Evolutionary conservation across 768 basidiomycete species (phyloP).

Genomic region (Ramaria sp.): DNA sequence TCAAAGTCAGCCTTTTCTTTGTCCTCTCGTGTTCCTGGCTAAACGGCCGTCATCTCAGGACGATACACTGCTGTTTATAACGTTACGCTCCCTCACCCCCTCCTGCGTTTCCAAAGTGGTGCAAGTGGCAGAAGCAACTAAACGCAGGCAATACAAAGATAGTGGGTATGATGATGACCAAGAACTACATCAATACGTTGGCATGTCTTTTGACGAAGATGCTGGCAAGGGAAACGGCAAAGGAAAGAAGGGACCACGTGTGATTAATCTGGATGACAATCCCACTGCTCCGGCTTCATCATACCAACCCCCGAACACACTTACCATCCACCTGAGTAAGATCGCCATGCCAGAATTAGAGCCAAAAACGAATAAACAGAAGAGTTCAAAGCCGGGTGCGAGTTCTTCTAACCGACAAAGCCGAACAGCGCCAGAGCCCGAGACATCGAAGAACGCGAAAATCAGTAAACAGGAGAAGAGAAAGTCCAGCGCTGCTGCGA

Average conservation of each 20-base stretch:
- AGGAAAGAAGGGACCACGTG: conserved; percentile 25
- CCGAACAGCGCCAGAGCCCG: not conserved
- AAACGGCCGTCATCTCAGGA: conserved; percentile 33
- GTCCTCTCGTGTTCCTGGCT: not conserved
- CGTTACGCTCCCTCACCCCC: conserved; percentile 51
- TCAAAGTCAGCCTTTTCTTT: conserved; percentile 36
- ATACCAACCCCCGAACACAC: conserved; percentile 58
- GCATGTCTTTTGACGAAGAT: conserved; percentile 60
- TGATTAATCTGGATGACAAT: conserved; percentile 4
- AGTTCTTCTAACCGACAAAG: not conserved
- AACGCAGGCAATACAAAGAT: conserved; percentile 65
- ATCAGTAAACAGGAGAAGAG: not conserved
- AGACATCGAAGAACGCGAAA: no score
- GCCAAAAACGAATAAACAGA: conserved; percentile 23
- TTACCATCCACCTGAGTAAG: conserved; percentile 74
- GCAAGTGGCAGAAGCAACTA: conserved; percentile 70
- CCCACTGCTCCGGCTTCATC: conserved; percentile 1
- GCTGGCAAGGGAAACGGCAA: conserved; percentile 12
- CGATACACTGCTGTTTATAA: conserved; percentile 72
- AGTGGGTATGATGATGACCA: conserved; percentile 24
- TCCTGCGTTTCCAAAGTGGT: conserved; percentile 69
- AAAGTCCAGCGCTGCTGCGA: not conserved
- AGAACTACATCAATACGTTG: conserved; percentile 17
- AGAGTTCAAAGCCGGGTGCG: not conserved
- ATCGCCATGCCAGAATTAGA: conserved; percentile 79